Conservation (phyloP, 2,329 filamentous ascomycete species). For the Aspergillus nomiae region DNA sequence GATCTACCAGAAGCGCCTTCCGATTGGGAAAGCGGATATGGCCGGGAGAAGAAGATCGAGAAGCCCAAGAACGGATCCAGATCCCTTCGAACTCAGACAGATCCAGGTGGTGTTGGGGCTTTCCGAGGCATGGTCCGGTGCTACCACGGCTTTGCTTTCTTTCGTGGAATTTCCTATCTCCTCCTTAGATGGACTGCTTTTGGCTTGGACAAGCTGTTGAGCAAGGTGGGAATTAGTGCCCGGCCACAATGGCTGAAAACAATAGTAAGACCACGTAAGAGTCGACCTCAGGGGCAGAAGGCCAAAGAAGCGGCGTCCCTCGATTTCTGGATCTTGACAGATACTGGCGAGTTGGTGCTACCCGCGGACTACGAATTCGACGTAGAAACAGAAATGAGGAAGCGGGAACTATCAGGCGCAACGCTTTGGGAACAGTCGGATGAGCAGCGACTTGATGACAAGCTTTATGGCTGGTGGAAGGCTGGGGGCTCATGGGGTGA, state of each 20-base stretch:
- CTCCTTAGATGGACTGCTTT: slow-evolving; percentile 61
- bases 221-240: slow-evolving; percentile 60
- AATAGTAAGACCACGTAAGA: slow-evolving; percentile 33
- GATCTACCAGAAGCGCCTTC: slow-evolving; percentile 33
- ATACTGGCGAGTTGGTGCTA: slow-evolving; percentile 57
- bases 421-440: slow-evolving; percentile 48
- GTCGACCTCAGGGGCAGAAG: slow-evolving; percentile 16
- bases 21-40: slow-evolving; percentile 51
- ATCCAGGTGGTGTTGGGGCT: slow-evolving; percentile 70
- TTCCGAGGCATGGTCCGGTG: slow-evolving; percentile 77
- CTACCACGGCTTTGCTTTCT: slow-evolving; percentile 71
- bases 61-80: slow-evolving; percentile 38
- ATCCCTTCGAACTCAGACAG: slow-evolving; percentile 38
- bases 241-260: slow-evolving; percentile 65
- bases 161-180: slow-evolving; percentile 72
- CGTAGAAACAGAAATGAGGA: slow-evolving; percentile 76
- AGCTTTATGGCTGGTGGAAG: slow-evolving; percentile 83
- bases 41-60: slow-evolving; percentile 47
- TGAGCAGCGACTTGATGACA: slow-evolving; percentile 70
- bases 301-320: slow-evolving; percentile 30
- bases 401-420: slow-evolving; percentile 53
- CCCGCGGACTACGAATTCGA: slow-evolving; percentile 69
- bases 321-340: slow-evolving; percentile 58
- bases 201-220: slow-evolving; percentile 56
- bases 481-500: slow-evolving; percentile 82